Base-by-base conservation (phyloP, 352 stramenopile genomes). In the Phytophthora macrochlamydospora region DNA sequence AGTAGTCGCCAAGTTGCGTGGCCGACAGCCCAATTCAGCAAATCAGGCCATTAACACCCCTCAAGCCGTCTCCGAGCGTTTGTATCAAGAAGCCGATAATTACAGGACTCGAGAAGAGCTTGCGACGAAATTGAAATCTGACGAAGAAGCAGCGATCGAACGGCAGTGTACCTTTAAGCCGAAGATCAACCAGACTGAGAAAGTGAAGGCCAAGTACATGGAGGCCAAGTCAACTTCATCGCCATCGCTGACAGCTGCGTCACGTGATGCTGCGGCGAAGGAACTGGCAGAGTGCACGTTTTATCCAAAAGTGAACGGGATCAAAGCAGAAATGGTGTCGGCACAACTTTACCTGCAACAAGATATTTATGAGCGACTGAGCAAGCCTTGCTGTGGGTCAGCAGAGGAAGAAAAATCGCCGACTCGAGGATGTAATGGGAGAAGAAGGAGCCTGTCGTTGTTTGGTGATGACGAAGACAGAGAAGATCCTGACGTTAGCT, bases 351-450 rank as follows among this genome's bases (percentile, higher is more conserved):
- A 95, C 42, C 66, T 94, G 38, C 81, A 92, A 62, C 84, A 95
- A 59, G 89, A 95, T 54, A 93, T 95, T 53, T 93, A 91, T 70
- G 84, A 93, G 46, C 84, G 85, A 2, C 73, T 95, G 24, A 95
- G 87, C 56, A 83, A 81, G 2, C 81, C 83, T 1, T 91, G 81
- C 48, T 71, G 59, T 18, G 58, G 65, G 7, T 45, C 56, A 13
- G 43, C 56, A n/a, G 68, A 75, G 11, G 58, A 63, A 2, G 62
- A 58, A 9, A 66, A 61, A 29, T 72, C 59, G 9, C 66, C 65
- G 50, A 59, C 71, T 33, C 38, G 42, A 57, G 59, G 49, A 2
- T 69, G 55, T 38, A 67, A 51, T 12, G 66, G 59, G 3, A 71
- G 51, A 51, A 62, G 69, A n/a, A 71, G 57, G 54, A 77, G 69